Percentiles rank a stretch among this genome's conserved stretches.
These are phyloP conservation scores for Tilletia setariae DNA, from an alignment of 1,284 basidiomycete species.

Conservation along the genomic window DNA sequence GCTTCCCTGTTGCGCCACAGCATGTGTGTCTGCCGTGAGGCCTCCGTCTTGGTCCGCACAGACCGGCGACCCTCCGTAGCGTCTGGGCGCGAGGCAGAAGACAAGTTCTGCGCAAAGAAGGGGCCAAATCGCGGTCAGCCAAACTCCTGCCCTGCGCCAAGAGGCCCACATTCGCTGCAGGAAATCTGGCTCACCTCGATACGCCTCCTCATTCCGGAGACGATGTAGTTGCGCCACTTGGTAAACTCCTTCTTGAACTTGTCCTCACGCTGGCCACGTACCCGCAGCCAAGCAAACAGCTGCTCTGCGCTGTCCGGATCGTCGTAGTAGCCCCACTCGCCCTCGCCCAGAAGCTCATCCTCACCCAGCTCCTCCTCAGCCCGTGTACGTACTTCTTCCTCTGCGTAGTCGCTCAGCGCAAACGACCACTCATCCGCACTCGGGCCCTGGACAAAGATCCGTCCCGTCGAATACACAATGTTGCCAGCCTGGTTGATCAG, in stretches of 20 bases:
- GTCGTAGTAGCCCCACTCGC: constrained; percentile 85
- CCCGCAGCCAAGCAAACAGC: constrained; percentile 82
- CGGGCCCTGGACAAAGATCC: constrained; percentile 85
- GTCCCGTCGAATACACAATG: constrained; percentile 74
- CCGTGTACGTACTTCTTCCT: constrained; percentile 56
- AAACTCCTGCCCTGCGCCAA: background rate
- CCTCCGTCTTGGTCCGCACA: constrained; percentile 8
- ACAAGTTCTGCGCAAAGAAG: background rate
- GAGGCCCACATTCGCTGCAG: background rate
- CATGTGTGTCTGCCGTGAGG: constrained; percentile 10
- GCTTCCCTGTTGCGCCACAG: constrained; percentile 14
- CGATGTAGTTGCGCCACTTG: constrained; percentile 82
- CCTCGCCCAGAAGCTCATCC: constrained; percentile 69
- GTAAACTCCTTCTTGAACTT: constrained; percentile 73
- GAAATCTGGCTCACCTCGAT: background rate
- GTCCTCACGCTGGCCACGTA: constrained; percentile 81
- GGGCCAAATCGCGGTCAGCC: background rate
- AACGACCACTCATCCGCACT: constrained; percentile 65
- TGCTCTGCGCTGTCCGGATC: constrained; percentile 81
- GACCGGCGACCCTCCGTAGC: background rate
- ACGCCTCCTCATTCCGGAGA: constrained; percentile 64
- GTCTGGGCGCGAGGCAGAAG: background rate
- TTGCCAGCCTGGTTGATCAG: constrained; percentile 63
- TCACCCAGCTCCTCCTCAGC: constrained; percentile 63
- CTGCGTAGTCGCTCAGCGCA: constrained; percentile 63